Conservation (phyloP, 2,329 filamentous ascomycete species). For the Arthroderma uncinatum region DNA sequence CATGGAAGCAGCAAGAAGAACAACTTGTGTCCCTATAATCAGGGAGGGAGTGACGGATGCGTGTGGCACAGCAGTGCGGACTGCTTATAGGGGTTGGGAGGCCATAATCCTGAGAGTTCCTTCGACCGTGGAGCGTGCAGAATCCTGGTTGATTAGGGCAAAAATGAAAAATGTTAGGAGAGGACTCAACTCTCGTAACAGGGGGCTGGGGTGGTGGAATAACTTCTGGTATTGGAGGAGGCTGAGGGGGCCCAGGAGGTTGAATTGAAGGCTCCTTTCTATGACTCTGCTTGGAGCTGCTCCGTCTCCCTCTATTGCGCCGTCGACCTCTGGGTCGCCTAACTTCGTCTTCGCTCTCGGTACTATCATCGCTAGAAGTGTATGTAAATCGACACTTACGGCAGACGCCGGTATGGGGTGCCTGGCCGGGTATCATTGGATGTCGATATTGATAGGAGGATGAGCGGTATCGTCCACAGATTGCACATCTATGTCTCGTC, state of each 20-base stretch:
- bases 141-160: background rate
- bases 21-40: background rate
- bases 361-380: constrained; percentile 10
- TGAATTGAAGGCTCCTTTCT: background rate
- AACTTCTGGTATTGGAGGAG: background rate
- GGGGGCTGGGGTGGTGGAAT: background rate
- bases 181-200: background rate
- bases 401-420: constrained; percentile 6
- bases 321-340: background rate
- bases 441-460: constrained; percentile 11
- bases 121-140: background rate
- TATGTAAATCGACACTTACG: constrained; percentile 8
- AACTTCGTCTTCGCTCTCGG: background rate
- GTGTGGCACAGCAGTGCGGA: background rate
- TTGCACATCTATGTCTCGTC: constrained; percentile 10
- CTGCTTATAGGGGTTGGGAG: background rate
- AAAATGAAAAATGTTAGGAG: background rate
- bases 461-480: constrained; percentile 13
- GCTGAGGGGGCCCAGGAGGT: background rate
- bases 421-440: constrained; percentile 5
- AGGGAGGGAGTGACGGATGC: background rate
- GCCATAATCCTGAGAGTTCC: background rate
- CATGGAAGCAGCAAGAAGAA: background rate
- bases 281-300: background rate
- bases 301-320: background rate